Conservation (phyloP, 2,329 filamentous ascomycete species). For the Chaetomium globosum region DNA sequence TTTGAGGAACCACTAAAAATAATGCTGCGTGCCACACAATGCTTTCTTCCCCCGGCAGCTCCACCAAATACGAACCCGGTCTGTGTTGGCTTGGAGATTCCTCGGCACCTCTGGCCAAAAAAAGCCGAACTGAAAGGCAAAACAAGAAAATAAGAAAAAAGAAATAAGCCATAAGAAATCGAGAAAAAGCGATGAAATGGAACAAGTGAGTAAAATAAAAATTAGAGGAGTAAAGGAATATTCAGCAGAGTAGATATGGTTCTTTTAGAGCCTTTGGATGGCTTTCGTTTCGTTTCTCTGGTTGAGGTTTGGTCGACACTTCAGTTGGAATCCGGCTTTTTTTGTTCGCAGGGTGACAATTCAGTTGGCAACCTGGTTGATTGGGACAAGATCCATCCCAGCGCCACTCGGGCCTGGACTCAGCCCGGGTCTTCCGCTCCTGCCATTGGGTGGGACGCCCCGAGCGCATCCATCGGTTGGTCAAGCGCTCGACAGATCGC, state of each 20-base stretch:
- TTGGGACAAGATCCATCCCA: constrained; percentile 14
- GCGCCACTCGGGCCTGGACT: constrained; percentile 27
- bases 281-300: too few relatives aligned
- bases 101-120: constrained; percentile 9
- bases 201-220: too few relatives aligned
- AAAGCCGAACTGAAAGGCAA: too few relatives aligned
- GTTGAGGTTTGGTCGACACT: too few relatives aligned
- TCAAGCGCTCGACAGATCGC: constrained; percentile 25
- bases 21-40: constrained; percentile 13
- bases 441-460: constrained; percentile 31
- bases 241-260: too few relatives aligned
- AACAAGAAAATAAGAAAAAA: too few relatives aligned
- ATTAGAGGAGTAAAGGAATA: too few relatives aligned
- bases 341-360: too few relatives aligned
- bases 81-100: constrained; percentile 25
- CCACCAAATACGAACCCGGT: constrained; percentile 27
- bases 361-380: constrained; percentile 19
- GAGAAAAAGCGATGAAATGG: too few relatives aligned
- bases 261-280: too few relatives aligned
- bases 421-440: constrained; percentile 21
- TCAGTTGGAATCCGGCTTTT: too few relatives aligned
- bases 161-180: too few relatives aligned
- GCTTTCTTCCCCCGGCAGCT: neutral
- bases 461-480: constrained; percentile 26
- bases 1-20: constrained; percentile 19